A percentile compares a stretch with the other conserved stretches of the same genome.
These are phyloP conservation scores for Yamadazyma atlantica DNA, from an alignment of 1,139 yeast species.

Conservation along the genomic window DNA sequence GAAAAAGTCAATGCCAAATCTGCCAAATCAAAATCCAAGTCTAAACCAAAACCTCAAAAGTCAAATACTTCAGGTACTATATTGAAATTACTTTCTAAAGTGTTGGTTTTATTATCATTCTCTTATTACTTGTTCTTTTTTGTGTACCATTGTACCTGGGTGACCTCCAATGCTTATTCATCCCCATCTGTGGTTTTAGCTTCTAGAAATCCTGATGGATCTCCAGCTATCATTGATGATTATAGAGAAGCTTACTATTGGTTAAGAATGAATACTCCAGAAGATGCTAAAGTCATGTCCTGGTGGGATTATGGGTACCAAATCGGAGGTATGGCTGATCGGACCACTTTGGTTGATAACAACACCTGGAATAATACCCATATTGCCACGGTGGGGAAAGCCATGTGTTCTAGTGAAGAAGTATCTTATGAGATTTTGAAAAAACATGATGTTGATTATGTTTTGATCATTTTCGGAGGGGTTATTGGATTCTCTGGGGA, in stretches of 20 bases:
- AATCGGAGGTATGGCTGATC: constrained; percentile 99
- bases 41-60: constrained; percentile 8
- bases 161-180: constrained; percentile 91
- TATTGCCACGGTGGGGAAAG: constrained; percentile 99
- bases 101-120: constrained; percentile 69
- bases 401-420: constrained; percentile 90
- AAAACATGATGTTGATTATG: constrained; percentile 94
- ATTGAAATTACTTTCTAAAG: constrained; percentile 49
- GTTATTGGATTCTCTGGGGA: constrained; percentile 93
- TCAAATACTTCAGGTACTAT: constrained; percentile 18
- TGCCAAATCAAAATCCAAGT: constrained; percentile 12
- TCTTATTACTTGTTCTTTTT: constrained; percentile 74
- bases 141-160: constrained; percentile 97
- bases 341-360: constrained; percentile 97
- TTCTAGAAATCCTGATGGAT: constrained; percentile 81
- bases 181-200: constrained; percentile 98
- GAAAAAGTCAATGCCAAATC: constrained; percentile 2
- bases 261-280: constrained; percentile 97
- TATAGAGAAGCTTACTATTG: constrained; percentile 99
- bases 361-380: constrained; percentile 99
- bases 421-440: constrained; percentile 83
- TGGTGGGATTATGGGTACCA: constrained; percentile 99
- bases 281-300: constrained; percentile 93
- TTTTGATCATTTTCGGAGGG: constrained; percentile 92
- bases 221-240: constrained; percentile 85